Base-by-base conservation (phyloP, 306 rosid species). In the Casuarina equisetifolia region DNA sequence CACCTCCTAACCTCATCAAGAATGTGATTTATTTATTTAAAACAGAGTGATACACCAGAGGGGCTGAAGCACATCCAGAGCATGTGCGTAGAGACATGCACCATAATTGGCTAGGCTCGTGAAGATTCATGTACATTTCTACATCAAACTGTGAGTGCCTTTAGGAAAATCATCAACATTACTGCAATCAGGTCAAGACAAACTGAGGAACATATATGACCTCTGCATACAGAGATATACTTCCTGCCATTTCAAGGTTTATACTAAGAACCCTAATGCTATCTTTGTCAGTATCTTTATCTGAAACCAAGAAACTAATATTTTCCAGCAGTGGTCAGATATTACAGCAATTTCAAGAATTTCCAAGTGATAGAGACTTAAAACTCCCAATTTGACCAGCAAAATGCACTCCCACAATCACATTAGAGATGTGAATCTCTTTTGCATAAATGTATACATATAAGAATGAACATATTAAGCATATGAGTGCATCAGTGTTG, bases 301-400 rank as follows among this genome's bases (percentile, higher is more conserved):
- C 17, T 64, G 44, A 64, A 9, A 39, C 70, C 70, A 15, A 64
- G 32, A 48, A 39, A 64, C 7, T 64, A 15, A 64, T 8, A 39
- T 64, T 40, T 64, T 40, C 70, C 12, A 0, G 70, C 70, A 38
- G 16, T 39, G 44, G 11, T 2, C 46, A 19, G 16, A 16, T 64
- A 35, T 39, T 17, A 16, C 5, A 3, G 3, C 25, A 13, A 64
- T 40, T 64, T 64, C 13, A 16, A 39, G 16, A 16, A 15, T 16
- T 48, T 16, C 4, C 7, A 39, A 7, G 40, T 6, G 6, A 9
- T 38, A 38, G 16, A 15, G 17, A 38, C 25, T 2, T 0, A 52
- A 69, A 13, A 19, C 58, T 73, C 45, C 67, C 52, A 73, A 52
- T 73, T 69, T 69, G 82, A 80, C 70, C 74, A 80, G 64, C 74